Conservation (phyloP, 2,329 filamentous ascomycete species). For the Colletotrichum sidae region DNA sequence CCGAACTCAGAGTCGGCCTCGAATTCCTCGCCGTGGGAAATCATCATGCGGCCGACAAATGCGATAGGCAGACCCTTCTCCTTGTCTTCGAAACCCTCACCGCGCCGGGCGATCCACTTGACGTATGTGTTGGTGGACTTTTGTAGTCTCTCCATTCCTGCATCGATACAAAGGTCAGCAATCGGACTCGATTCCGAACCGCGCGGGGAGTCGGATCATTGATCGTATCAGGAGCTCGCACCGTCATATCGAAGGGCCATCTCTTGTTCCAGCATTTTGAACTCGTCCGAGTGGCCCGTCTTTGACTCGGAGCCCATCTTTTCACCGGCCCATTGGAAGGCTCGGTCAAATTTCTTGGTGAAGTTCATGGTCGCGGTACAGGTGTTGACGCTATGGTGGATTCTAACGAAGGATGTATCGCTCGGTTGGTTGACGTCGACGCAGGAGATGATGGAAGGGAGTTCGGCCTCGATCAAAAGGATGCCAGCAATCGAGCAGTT, state of each 20-base stretch:
- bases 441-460: slow-evolving; percentile 14
- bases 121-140: slow-evolving; percentile 87
- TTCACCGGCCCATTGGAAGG: slow-evolving; percentile 98
- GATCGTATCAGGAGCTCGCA: slow-evolving; percentile 55
- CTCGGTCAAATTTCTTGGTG: slow-evolving; percentile 90
- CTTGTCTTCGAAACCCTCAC: slow-evolving; percentile 82
- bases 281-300: slow-evolving; percentile 88
- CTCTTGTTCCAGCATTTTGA: slow-evolving; percentile 88
- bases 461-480: slow-evolving; percentile 15
- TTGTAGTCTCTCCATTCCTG: slow-evolving; percentile 92
- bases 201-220: neutral
- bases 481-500: slow-evolving; percentile 34
- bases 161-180: slow-evolving; percentile 25
- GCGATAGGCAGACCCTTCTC: slow-evolving; percentile 86
- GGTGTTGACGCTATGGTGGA: neutral
- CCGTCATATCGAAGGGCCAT: slow-evolving; percentile 92
- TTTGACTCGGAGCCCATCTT: slow-evolving; percentile 94
- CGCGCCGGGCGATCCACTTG: slow-evolving; percentile 87
- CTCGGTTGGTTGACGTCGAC: neutral
- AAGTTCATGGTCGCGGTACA: slow-evolving; percentile 59
- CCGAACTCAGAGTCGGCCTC: slow-evolving; percentile 92
- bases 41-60: slow-evolving; percentile 87
- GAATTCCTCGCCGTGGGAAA: slow-evolving; percentile 91
- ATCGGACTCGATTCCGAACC: neutral
- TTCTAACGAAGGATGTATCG: neutral